Conservation (phyloP, 768 basidiomycete genomes). For the Lanmaoa rubissima region DNA sequence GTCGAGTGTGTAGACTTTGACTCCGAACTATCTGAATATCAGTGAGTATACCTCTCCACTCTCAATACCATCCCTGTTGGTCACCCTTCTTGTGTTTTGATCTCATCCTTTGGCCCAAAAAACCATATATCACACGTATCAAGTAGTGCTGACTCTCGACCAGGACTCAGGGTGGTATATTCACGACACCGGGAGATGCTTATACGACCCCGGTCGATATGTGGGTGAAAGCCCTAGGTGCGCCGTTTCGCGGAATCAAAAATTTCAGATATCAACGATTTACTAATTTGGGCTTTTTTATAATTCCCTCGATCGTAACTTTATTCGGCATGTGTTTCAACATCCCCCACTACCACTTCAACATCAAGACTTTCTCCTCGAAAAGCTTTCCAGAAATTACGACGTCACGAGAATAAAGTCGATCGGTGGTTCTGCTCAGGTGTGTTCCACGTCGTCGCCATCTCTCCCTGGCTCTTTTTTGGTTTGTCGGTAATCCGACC, state of each 20-base stretch:
- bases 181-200: slow-evolving; percentile 82
- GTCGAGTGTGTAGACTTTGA: slow-evolving; percentile 86
- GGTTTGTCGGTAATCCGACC: slow-evolving; percentile 5
- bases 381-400: slow-evolving; percentile 67
- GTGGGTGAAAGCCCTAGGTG: slow-evolving; percentile 87
- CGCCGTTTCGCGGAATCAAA: slow-evolving; percentile 54
- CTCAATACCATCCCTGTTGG: not conserved
- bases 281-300: slow-evolving; percentile 36
- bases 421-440: slow-evolving; percentile 79
- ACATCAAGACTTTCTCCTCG: slow-evolving; percentile 64
- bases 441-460: slow-evolving; percentile 27
- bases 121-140: slow-evolving; percentile 14
- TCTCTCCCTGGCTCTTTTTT: not conserved
- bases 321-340: slow-evolving; percentile 26
- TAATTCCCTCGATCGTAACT: slow-evolving; percentile 33
- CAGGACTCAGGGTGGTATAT: slow-evolving; percentile 85
- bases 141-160: slow-evolving; percentile 18
- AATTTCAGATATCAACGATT: slow-evolving; percentile 42
- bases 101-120: not conserved
- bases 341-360: not conserved
- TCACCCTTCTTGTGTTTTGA: not conserved
- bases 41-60: slow-evolving; percentile 49
- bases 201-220: slow-evolving; percentile 88
- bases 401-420: slow-evolving; percentile 71
- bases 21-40: slow-evolving; percentile 72